Percentiles rank a stretch among this genome's conserved stretches.
Conservation (phyloP, 495 filamentous ascomycete genomes). For the Penicillium longicatenatum region DNA sequence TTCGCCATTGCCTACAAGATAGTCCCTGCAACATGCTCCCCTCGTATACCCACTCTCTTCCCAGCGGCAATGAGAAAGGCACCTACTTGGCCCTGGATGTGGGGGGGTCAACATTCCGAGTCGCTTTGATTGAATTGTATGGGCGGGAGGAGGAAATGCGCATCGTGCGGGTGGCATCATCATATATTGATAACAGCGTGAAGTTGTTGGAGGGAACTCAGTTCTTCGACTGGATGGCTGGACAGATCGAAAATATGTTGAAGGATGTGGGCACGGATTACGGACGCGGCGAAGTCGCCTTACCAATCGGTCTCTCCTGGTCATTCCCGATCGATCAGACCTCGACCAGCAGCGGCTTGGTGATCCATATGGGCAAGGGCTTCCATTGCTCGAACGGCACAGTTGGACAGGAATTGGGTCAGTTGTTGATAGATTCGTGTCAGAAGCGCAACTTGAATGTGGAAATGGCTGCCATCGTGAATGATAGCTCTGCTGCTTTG, state of each 20-base stretch:
- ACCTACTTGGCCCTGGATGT: slow-evolving; percentile 66
- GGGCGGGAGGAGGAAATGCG: slow-evolving; percentile 53
- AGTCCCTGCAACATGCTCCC: slow-evolving; percentile 66
- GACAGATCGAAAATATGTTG: slow-evolving; percentile 58
- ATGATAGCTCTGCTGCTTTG: slow-evolving; percentile 81
- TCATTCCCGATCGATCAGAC: slow-evolving; percentile 70
- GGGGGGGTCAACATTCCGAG: slow-evolving; percentile 66
- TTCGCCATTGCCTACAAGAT: slow-evolving; percentile 51
- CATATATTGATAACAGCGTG: slow-evolving; percentile 55
- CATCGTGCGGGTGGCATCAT: slow-evolving; percentile 52
- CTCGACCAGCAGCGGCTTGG: slow-evolving; percentile 56
- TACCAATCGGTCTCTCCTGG: slow-evolving; percentile 67
- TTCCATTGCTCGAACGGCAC: slow-evolving; percentile 61
- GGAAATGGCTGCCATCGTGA: slow-evolving; percentile 72
- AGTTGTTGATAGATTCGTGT: slow-evolving; percentile 60
- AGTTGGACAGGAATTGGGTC: slow-evolving; percentile 58
- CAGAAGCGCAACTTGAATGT: slow-evolving; percentile 50
- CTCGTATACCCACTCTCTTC: slow-evolving; percentile 64
- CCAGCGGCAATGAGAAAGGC: slow-evolving; percentile 60
- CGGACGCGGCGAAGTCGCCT: slow-evolving; percentile 35
- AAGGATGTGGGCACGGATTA: slow-evolving; percentile 40
- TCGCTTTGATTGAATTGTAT: slow-evolving; percentile 59
- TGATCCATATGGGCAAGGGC: slow-evolving; percentile 69
- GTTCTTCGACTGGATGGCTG: slow-evolving; percentile 74
- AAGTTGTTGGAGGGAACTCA: slow-evolving; percentile 53